Conservation (phyloP, 2,329 filamentous ascomycete species). For the Knoxdaviesia proteae region DNA sequence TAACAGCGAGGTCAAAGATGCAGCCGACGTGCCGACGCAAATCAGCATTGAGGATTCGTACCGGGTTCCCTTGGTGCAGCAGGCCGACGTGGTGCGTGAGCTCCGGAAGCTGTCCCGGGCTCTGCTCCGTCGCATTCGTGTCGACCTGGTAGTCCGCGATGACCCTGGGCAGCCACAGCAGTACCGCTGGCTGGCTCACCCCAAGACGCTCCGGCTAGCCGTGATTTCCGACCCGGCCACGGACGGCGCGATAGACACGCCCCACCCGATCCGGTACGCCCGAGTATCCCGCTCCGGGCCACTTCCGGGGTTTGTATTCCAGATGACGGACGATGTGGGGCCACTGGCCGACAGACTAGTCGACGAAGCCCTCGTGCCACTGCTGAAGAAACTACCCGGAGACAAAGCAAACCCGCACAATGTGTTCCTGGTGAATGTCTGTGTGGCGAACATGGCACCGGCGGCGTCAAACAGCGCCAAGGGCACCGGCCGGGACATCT, state of each 20-base stretch:
- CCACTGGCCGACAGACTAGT: constrained; percentile 47
- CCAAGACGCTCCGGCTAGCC: constrained; percentile 62
- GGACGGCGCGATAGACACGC: constrained; percentile 25
- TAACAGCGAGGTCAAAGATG: constrained; percentile 48
- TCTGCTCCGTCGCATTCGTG: constrained; percentile 57
- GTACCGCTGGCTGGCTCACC: constrained; percentile 52
- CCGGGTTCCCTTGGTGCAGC: constrained; percentile 37
- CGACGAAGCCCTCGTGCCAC: constrained; percentile 41
- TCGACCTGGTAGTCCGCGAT: constrained; percentile 45
- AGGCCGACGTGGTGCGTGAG: constrained; percentile 44
- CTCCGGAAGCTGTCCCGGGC: constrained; percentile 47
- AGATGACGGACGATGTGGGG: constrained; percentile 33
- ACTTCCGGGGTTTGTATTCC: constrained; percentile 56
- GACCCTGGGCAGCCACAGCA: constrained; percentile 11
- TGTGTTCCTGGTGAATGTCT: constrained; percentile 58
- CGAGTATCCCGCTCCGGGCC: constrained; percentile 58
- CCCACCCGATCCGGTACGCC: constrained; percentile 19
- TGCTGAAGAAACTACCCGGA: constrained; percentile 56
- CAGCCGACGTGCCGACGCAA: constrained; percentile 55
- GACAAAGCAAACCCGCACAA: constrained; percentile 54
- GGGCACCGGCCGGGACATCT: constrained; percentile 54
- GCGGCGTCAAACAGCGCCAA: constrained; percentile 26
- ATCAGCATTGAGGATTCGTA: constrained; percentile 95
- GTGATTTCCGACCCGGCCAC: constrained; percentile 34
- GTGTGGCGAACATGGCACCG: constrained; percentile 63